Base-by-base conservation (phyloP, 2,329 filamentous ascomycete genomes). In the Ceratocystis variospora region DNA sequence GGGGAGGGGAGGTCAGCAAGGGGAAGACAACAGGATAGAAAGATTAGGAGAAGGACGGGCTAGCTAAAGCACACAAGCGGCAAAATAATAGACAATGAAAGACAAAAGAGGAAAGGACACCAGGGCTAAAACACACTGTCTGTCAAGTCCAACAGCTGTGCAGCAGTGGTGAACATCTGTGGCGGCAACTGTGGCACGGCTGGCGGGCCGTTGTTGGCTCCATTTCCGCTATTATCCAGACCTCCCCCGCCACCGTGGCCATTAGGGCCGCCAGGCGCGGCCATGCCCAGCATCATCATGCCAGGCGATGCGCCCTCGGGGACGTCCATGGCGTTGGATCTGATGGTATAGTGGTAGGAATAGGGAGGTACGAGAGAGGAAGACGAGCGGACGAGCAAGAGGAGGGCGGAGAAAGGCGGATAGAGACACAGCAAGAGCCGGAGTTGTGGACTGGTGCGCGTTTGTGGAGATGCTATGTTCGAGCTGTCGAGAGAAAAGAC, bases 131-230 rank as follows among this genome's bases (percentile, higher is more conserved):
- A 37, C 46, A 80, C 85, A 97, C 93, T 99, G 79, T 99, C 94
- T 72, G 94, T 97, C 73, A 99, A 82, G 75, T 99, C 94, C 68
- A 99, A 80, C 68, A 99, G 80, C 79, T 97, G 94, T 65, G 94
- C 92, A 41, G 94, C 94, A 41, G 94, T 99, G 19, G 94, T 96
- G 78, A 99, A 99, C 88, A 97, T 96, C 79, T 99, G 93, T 68
- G 92, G 92, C 15, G 89, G 89, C 48, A 93, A 79, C 76, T 90
- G 88, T 61, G 79, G 78, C 66, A 78, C 75, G 62, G 84, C 82
- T 37, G 77, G 78, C 66, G 76, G 74, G 22, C 81, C 80, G 22
- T 57, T 57, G 53, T 57, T 57, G 53, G 53, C n/a, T n/a, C 46
- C 46, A 22, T 10, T 19, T 7, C 46, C 46, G n/a, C 46, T n/a